Conservation (phyloP, 2,329 filamentous ascomycete species). For the Clonostachys solani region DNA sequence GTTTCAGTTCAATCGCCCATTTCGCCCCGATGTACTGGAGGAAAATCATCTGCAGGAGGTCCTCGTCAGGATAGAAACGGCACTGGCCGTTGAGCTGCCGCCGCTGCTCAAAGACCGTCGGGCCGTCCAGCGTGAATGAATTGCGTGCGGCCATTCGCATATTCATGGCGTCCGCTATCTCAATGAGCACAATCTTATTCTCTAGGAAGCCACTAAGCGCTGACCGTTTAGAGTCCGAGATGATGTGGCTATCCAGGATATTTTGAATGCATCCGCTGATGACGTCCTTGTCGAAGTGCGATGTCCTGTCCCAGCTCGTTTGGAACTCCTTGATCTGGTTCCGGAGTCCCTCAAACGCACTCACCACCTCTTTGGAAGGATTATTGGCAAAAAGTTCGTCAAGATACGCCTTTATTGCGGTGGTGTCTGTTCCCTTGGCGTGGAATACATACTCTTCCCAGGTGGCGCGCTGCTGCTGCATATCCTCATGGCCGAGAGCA, state of each 20-base stretch:
- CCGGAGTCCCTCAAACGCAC: neutral
- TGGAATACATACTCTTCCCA: slow-evolving; percentile 55
- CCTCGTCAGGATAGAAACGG: neutral
- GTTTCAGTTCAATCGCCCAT: neutral
- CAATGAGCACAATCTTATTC: neutral
- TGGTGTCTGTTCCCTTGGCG: slow-evolving; percentile 35
- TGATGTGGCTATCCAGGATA: neutral
- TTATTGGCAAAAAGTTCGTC: slow-evolving; percentile 36
- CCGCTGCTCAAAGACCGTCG: neutral
- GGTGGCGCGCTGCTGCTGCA: slow-evolving; percentile 43
- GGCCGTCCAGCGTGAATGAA: neutral
- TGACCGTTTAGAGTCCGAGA: neutral
- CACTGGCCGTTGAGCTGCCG: neutral
- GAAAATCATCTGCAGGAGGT: neutral
- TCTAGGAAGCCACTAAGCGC: neutral
- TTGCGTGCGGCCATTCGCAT: neutral
- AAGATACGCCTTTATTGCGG: slow-evolving; percentile 43
- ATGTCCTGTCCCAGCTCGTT: neutral
- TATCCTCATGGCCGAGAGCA: slow-evolving; percentile 42
- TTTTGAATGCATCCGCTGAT: neutral
- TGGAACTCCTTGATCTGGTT: neutral
- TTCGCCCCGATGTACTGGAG: neutral
- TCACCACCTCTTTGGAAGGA: neutral
- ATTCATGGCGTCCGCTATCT: neutral
- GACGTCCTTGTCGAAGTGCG: neutral